phyloP scores from a whole-genome alignment of 202 grass and related monocot genomes.

The Setaria viridis region DNA sequence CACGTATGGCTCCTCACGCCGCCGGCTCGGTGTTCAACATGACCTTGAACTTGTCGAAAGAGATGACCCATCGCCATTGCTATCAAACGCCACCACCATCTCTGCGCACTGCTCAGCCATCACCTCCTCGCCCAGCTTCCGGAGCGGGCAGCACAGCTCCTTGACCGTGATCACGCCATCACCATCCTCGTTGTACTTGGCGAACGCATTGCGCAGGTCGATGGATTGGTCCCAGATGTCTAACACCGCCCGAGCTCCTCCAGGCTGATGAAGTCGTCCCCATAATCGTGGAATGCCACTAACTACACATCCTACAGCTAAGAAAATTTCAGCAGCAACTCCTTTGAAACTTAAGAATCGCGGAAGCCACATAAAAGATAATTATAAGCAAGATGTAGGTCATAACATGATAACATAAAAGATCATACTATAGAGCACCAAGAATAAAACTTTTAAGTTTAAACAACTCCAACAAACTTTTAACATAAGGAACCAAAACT shows the following conservation, averaged over 20 bases:
- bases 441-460: no score
- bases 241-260: constrained; percentile 38
- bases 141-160: constrained; percentile 42
- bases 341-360: no score
- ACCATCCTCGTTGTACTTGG: constrained; percentile 40
- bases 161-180: constrained; percentile 53
- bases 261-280: constrained; percentile 47
- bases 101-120: constrained; percentile 16
- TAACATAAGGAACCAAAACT: no score
- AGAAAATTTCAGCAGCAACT: no score
- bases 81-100: constrained; percentile 34
- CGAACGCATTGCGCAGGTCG: constrained; percentile 24
- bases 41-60: constrained; percentile 54
- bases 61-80: constrained; percentile 49
- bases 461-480: no score
- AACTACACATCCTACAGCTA: no score
- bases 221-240: neutral
- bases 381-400: no score
- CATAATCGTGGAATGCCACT: no score
- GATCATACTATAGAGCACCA: no score
- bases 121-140: neutral
- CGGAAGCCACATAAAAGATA: no score
- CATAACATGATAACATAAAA: no score
- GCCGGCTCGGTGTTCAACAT: constrained; percentile 36
- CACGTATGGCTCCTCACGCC: neutral